Conservation (phyloP, 75 land plant genomes). For the Isoetes taiwanensis region DNA sequence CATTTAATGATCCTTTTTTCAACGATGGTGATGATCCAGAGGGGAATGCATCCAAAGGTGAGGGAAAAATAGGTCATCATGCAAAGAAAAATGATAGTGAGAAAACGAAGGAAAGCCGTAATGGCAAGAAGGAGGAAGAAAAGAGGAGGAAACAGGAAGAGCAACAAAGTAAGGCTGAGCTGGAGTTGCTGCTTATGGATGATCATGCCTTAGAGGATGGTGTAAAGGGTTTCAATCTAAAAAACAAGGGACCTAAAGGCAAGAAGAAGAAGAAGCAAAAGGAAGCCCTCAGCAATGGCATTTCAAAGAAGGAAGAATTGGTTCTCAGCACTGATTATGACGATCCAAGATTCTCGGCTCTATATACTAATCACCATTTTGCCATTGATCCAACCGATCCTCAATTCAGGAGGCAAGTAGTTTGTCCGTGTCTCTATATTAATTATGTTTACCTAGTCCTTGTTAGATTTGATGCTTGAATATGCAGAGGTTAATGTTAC, state of each 20-base stretch:
- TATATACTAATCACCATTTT: slow-evolving; percentile 49
- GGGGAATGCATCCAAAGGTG: background rate
- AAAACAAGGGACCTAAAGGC: too few relatives aligned
- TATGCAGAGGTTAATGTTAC: too few relatives aligned
- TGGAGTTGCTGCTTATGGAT: slow-evolving; percentile 74
- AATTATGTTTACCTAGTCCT: too few relatives aligned
- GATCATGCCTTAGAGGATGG: too few relatives aligned
- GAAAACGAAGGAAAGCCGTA: background rate
- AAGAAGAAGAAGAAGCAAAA: slow-evolving; percentile 57
- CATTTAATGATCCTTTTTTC: slow-evolving; percentile 31
- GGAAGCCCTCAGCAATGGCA: too few relatives aligned
- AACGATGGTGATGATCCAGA: slow-evolving; percentile 9
- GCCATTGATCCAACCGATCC: slow-evolving; percentile 90
- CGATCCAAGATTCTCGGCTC: slow-evolving; percentile 65
- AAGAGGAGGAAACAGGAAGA: slow-evolving; percentile 33
- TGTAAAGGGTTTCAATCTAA: slow-evolving; percentile 24
- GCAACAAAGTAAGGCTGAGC: slow-evolving; percentile 61
- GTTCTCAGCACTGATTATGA: slow-evolving; percentile 39
- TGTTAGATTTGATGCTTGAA: too few relatives aligned
- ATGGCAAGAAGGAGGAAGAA: slow-evolving; percentile 6
- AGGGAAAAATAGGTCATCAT: too few relatives aligned
- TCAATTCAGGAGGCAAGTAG: slow-evolving; percentile 44
- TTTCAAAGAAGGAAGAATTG: slow-evolving; percentile 52
- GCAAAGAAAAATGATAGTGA: background rate
- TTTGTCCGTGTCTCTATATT: too few relatives aligned